Conservation (phyloP, 148 eudicot species). For the Silene uniflora region DNA sequence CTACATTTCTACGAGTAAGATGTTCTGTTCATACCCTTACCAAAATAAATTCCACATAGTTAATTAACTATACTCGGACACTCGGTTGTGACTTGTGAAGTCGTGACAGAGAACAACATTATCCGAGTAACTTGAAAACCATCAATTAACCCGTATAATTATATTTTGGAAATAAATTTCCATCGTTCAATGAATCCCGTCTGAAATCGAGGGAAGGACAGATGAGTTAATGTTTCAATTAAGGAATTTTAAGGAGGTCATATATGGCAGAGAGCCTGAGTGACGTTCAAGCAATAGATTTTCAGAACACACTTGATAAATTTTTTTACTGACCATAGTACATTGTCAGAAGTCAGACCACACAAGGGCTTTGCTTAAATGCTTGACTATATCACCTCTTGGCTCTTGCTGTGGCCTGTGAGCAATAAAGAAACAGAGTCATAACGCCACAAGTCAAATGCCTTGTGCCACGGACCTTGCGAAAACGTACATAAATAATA, state of each 20-base stretch:
- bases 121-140: no score
- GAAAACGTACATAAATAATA: no score
- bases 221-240: background rate
- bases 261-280: conserved; percentile 11
- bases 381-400: background rate
- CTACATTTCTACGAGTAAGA: background rate
- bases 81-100: no score
- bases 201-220: background rate
- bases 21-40: background rate
- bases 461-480: no score
- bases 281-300: conserved; percentile 21
- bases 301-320: background rate
- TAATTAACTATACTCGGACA: no score
- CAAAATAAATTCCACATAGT: no score
- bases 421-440: background rate
- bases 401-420: no score
- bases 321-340: background rate
- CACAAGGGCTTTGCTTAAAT: background rate
- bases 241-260: background rate
- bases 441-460: no score
- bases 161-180: no score
- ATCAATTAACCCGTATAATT: no score
- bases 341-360: background rate
- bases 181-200: background rate
- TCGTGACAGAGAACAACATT: no score